Evolutionary conservation across 2,329 filamentous ascomycete species (phyloP), one percentile per base, ranked within the genome.

Genomic region (Bipolaris bicolor): DNA sequence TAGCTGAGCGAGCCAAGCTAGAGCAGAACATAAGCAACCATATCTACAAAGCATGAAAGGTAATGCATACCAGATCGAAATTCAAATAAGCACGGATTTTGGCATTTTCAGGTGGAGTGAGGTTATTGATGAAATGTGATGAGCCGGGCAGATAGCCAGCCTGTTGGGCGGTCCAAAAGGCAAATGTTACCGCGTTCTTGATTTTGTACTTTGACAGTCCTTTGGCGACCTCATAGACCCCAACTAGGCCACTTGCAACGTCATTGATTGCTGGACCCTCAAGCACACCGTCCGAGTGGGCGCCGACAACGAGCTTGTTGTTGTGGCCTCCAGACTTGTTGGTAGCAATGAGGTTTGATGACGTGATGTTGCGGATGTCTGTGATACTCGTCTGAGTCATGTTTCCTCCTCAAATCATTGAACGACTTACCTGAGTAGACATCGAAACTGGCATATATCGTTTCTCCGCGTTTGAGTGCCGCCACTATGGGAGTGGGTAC

Each of bases 261-360:
- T 69, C 79, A 5, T 68, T 71, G 1, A 81, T 69, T 0, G 67
- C 69, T 3, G 77, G 74, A 20, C 78, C 77, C 7, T 77, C 74
- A 55, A 82, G 76, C 43, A 92, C 77, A 52, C 82, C 79, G 49
- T 82, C 74, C 7, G 88, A 69, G 33, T 88, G 78, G 6, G 34
- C 13, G 1, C 83, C 82, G 55, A 79, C 73, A 5, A 87, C 90
- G 29, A 87, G 84, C 11, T 80, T 37, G 34, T 36, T 36, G 34
- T 15, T 36, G 5, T 16, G 13, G 13, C n/a, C 34, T 1, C 34
- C 13, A 5, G 34, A 15, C 15, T 36, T n/a, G 34, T 13, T 36
- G 13, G 34, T 36, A 26, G 24, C 24, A 26, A 26, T 26, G 24
- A 26, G 24, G 24, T 26, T 26, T 7, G 24, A 26, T 26, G 24